A percentile compares a stretch with the other conserved stretches of the same genome.
Conservation (phyloP, 371 early-diverging fungal species). For the Apophysomyces ossiformis region DNA sequence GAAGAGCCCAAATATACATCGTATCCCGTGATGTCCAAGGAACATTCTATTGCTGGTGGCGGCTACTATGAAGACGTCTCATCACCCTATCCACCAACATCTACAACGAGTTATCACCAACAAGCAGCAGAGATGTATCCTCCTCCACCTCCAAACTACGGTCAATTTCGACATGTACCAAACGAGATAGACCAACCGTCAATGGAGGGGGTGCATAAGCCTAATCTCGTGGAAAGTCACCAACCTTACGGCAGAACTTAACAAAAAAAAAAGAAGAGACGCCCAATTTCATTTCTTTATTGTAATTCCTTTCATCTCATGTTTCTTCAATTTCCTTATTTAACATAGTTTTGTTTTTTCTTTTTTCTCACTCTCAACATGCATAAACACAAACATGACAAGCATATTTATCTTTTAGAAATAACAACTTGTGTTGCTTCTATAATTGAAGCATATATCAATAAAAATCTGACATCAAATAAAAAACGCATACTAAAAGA, state of each 20-base stretch:
- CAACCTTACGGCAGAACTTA: neutral
- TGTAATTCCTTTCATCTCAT: neutral
- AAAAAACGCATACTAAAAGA: too few relatives aligned
- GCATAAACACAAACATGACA: neutral
- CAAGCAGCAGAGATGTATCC: neutral
- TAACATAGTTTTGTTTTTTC: too few relatives aligned
- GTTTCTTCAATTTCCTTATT: neutral
- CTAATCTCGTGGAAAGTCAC: neutral
- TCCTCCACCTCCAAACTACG: conserved; percentile 1
- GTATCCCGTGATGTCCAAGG: neutral
- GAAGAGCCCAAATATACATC: neutral
- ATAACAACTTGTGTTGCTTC: too few relatives aligned
- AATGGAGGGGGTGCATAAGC: neutral
- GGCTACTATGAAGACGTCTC: conserved; percentile 6
- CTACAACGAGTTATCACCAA: neutral
- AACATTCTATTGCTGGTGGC: conserved; percentile 4
- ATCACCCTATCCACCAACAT: conserved; percentile 1
- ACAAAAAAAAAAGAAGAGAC: neutral
- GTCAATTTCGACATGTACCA: conserved; percentile 3
- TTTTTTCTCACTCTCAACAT: too few relatives aligned
- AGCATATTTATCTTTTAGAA: too few relatives aligned
- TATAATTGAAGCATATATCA: too few relatives aligned
- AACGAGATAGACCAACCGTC: neutral
- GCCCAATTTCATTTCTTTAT: neutral
- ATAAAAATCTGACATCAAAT: too few relatives aligned